Conservation (phyloP, 1,284 basidiomycete genomes). For the Sanghuangporus weigelae region DNA sequence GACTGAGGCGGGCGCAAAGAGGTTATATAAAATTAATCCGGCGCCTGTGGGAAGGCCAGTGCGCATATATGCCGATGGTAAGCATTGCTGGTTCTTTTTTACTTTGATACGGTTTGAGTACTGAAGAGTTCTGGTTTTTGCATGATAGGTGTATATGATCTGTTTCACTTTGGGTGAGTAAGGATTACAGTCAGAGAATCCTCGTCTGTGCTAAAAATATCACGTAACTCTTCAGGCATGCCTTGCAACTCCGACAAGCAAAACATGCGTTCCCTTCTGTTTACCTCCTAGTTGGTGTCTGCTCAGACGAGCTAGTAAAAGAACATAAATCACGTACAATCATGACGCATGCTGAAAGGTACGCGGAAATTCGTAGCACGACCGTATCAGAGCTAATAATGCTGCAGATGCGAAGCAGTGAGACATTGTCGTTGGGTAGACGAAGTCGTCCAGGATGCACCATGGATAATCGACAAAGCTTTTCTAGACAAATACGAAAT, state of each 20-base stretch:
- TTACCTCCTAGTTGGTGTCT: constrained; percentile 87
- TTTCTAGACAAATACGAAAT: constrained; percentile 84
- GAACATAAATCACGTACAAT: constrained; percentile 76
- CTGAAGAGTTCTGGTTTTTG: constrained; percentile 21
- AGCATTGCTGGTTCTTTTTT: constrained; percentile 17
- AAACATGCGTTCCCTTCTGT: constrained; percentile 89
- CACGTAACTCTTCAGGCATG: constrained; percentile 49
- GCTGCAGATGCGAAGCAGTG: constrained; percentile 69
- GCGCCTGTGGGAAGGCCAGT: constrained; percentile 80
- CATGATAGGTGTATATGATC: constrained; percentile 78
- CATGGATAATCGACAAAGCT: constrained; percentile 84
- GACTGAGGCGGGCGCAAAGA: constrained; percentile 33
- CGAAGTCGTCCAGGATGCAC: constrained; percentile 90
- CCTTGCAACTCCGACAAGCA: constrained; percentile 90
- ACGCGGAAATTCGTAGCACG: background rate
- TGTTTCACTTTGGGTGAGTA: constrained; percentile 88
- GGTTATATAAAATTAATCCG: constrained; percentile 79
- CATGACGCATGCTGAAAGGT: constrained; percentile 86
- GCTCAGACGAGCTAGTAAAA: constrained; percentile 75
- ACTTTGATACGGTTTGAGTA: background rate
- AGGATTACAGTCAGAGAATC: constrained; percentile 1
- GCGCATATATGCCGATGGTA: constrained; percentile 91
- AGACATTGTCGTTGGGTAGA: constrained; percentile 97
- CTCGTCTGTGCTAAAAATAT: constrained; percentile 17
- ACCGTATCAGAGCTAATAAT: background rate